phyloP scores from a whole-genome alignment of 345 rosid genomes.

The Gossypium sturtianum region DNA sequence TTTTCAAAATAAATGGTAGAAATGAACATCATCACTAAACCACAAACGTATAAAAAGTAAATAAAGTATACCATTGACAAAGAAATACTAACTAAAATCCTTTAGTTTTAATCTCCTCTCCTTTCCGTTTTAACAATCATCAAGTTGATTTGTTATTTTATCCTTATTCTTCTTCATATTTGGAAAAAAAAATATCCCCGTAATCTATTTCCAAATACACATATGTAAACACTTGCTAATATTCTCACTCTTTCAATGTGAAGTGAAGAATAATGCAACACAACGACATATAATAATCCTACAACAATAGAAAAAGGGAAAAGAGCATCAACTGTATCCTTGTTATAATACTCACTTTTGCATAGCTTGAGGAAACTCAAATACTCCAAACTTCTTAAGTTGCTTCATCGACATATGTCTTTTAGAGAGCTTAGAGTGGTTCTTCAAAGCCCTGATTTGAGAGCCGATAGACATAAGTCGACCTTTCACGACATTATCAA shows the following conservation, averaged over 20 bases:
- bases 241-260: background rate
- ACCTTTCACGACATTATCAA: conserved; percentile 61
- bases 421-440: conserved; percentile 75
- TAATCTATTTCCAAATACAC: background rate
- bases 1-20: background rate
- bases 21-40: background rate
- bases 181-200: background rate
- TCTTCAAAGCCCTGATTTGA: conserved; percentile 32
- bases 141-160: background rate
- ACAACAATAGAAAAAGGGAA: background rate
- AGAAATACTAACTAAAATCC: background rate
- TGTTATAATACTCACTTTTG: conserved; percentile 42
- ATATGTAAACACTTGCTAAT: background rate
- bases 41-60: background rate
- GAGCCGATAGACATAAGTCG: conserved; percentile 36
- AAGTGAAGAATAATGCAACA: background rate
- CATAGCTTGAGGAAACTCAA: conserved; percentile 43
- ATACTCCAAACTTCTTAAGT: conserved; percentile 62
- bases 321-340: background rate
- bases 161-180: background rate
- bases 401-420: conserved; percentile 63
- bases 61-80: background rate
- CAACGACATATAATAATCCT: background rate
- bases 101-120: background rate
- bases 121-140: background rate